Conservation (phyloP, 2,329 filamentous ascomycete species). For the Gaeumannomyces sp. region DNA sequence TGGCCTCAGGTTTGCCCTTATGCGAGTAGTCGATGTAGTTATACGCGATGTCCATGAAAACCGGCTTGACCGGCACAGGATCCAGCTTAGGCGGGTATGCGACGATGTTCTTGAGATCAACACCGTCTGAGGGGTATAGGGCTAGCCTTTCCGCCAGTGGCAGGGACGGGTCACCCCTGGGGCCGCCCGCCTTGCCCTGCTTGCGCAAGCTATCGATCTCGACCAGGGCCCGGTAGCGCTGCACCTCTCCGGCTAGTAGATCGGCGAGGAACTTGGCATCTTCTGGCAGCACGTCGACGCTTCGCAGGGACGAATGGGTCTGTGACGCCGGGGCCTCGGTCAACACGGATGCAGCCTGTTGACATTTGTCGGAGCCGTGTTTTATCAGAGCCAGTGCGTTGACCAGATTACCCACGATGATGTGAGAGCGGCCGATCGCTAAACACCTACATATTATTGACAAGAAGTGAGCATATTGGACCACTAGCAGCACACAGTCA, state of each 20-base stretch:
- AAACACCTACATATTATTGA: conserved; percentile 54
- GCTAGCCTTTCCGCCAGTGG: conserved; percentile 70
- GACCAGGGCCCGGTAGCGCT: conserved; percentile 78
- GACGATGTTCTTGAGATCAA: conserved; percentile 76
- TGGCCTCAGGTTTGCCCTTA: conserved; percentile 20
- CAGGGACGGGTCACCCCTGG: background rate
- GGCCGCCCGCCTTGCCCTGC: conserved; percentile 27
- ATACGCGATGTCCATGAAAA: conserved; percentile 95
- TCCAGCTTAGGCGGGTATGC: conserved; percentile 79
- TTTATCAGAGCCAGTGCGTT: conserved; percentile 83
- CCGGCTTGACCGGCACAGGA: conserved; percentile 82
- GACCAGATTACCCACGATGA: conserved; percentile 61
- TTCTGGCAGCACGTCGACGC: conserved; percentile 57
- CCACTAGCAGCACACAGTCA: background rate
- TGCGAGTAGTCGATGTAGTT: conserved; percentile 94
- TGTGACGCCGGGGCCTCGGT: conserved; percentile 24
- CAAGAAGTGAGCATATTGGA: conserved; percentile 14
- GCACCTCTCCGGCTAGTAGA: conserved; percentile 64
- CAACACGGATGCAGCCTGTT: conserved; percentile 42
- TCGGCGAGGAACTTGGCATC: conserved; percentile 53
- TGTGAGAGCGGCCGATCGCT: conserved; percentile 79
- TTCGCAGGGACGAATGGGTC: conserved; percentile 39
- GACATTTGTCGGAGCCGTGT: conserved; percentile 59
- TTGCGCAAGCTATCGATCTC: conserved; percentile 65
- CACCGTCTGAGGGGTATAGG: conserved; percentile 60